Base-by-base conservation (phyloP, 768 basidiomycete species). In the Lactarius quietus region DNA sequence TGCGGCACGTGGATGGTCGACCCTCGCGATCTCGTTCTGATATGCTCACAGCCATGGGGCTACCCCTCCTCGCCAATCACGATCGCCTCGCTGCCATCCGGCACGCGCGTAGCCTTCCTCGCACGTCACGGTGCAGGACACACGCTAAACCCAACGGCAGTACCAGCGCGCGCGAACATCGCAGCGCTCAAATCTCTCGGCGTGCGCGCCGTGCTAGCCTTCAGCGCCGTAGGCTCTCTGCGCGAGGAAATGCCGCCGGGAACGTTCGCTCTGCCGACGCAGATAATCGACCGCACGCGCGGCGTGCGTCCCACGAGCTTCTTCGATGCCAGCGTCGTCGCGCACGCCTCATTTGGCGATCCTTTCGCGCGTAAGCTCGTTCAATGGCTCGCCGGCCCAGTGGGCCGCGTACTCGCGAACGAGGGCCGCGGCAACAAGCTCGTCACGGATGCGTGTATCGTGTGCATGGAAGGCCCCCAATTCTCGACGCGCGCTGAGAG, bases 401-500 rank as follows among this genome's bases (percentile, higher is more conserved):
- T 98, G 55, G 74, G 79, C 71, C 80, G 81, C 66, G 92, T 85
- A 39, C 75, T 95, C 60, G 82, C 78, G 7, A 77, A 77, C 33
- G 81, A 86, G 39, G 88, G 86, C 2, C 75, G 80, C 12, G 83
- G 81, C 1, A 85, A 88, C 41, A 78, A 84, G 76, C 76, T 98
- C 61, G 92, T 94, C 76, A 86, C 84, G 59, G 89, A 85, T 33
- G 94, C 89, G 81, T 89, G 87, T 23, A 85, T 98, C 63, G 89
- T 98, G 56, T 95, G 93, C 73, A 98, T 98, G 93, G 95, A 98
- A 74, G 95, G 95, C 57, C 92, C 92, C 36, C 94, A 95, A 77
- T 99, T 99, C 81, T 96, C 94, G 62, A 99, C 96, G n/a, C 80
- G 96, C 41, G 96, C 96, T 20, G 96, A 99, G 83, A 95, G 92